Percentiles rank a stretch among this genome's conserved stretches.
Evolutionary conservation across 1,139 yeast species (phyloP).

Genomic region (Yarrowia galli): DNA sequence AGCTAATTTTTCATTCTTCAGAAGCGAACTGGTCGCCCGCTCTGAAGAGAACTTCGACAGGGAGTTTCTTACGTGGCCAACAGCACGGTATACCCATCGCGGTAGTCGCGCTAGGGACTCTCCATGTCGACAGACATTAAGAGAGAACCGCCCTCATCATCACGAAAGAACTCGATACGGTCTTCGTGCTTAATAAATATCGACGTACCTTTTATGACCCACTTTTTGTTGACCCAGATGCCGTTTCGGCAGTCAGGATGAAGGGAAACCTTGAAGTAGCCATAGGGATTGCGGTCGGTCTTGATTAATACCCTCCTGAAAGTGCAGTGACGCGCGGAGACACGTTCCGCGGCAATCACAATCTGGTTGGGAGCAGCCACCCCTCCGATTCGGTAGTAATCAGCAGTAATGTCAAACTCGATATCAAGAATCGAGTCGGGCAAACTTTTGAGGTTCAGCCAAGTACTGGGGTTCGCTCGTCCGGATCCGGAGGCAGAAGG

Average conservation of each 20-base stretch:
- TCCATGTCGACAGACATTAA: slow-evolving; percentile 16
- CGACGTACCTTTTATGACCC: slow-evolving; percentile 69
- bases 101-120: slow-evolving; percentile 6
- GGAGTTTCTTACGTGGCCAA: not conserved
- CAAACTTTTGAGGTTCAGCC: slow-evolving; percentile 58
- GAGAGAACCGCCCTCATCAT: slow-evolving; percentile 45
- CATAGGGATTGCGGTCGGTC: slow-evolving; percentile 50
- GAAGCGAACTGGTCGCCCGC: slow-evolving; percentile 14
- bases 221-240: slow-evolving; percentile 69
- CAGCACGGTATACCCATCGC: slow-evolving; percentile 1
- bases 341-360: slow-evolving; percentile 73
- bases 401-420: slow-evolving; percentile 58
- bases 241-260: slow-evolving; percentile 82
- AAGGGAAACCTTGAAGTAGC: slow-evolving; percentile 79
- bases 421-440: slow-evolving; percentile 53
- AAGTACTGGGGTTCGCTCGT: slow-evolving; percentile 42
- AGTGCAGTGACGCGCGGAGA: slow-evolving; percentile 85
- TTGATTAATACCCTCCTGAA: slow-evolving; percentile 59
- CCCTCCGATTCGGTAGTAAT: slow-evolving; percentile 50
- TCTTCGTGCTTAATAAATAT: slow-evolving; percentile 70
- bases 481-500: not conserved
- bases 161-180: slow-evolving; percentile 68
- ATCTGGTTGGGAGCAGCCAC: slow-evolving; percentile 51
- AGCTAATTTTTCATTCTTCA: not conserved
- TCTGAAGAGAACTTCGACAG: slow-evolving; percentile 1